A percentile compares a stretch with the other conserved stretches of the same genome.
Conservation (phyloP, 2,329 filamentous ascomycete species). For the Tolypocladium guangdongense region DNA sequence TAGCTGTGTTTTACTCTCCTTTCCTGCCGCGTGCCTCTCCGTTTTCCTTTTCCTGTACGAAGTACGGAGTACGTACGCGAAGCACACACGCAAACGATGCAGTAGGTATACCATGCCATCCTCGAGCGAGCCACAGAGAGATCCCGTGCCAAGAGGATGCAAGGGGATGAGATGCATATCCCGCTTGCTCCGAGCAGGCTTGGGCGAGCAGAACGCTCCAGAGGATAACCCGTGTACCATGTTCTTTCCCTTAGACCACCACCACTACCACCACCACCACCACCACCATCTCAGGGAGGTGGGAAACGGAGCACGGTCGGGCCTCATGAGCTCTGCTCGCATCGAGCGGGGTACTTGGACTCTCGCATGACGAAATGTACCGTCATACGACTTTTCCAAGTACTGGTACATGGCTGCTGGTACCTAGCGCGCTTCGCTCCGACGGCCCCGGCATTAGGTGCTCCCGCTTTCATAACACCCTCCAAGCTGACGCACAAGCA, state of each 20-base stretch:
- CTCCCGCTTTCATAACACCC: constrained; percentile 1
- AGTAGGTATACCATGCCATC: not conserved
- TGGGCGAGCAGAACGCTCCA: not conserved
- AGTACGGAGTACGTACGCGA: not conserved
- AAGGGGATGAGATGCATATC: not conserved
- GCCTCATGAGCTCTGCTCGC: not conserved
- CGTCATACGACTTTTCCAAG: constrained; percentile 22
- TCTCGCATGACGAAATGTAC: constrained; percentile 24
- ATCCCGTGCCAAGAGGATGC: not conserved
- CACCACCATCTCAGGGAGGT: not conserved
- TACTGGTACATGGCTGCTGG: constrained; percentile 18
- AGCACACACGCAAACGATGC: not conserved
- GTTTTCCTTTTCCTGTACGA: too few species aligned
- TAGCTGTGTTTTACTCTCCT: constrained; percentile 1
- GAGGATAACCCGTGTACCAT: not conserved
- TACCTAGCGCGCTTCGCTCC: constrained; percentile 11
- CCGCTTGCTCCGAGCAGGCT: not conserved
- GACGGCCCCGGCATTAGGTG: constrained; percentile 3
- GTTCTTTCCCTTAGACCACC: not conserved
- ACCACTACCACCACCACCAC: not conserved
- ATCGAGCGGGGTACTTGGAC: constrained; percentile 20
- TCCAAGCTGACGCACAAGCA: not conserved
- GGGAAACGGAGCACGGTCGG: not conserved
- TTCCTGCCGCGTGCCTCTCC: constrained; percentile 3
- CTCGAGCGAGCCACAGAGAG: not conserved